These are phyloP conservation scores for Xylariaceae sp. DNA, from an alignment of 2,329 filamentous ascomycete species.

Conservation along the genomic window DNA sequence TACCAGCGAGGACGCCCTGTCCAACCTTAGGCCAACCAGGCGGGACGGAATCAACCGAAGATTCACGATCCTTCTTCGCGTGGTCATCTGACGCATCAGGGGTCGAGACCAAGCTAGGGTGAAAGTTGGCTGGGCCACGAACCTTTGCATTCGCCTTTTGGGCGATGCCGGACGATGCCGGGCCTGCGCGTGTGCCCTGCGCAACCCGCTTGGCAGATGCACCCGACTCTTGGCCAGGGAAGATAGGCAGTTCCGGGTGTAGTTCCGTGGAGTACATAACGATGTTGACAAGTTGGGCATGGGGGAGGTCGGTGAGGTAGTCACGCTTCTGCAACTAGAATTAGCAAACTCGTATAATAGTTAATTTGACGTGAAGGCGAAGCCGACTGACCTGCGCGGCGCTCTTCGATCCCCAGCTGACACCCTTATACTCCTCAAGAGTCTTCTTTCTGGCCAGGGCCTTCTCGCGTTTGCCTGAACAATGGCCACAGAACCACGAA, in stretches of 20 bases:
- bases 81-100: constrained; percentile 12
- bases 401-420: constrained; percentile 37
- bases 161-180: constrained; percentile 29
- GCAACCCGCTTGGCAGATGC: constrained; percentile 22
- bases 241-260: constrained; percentile 62
- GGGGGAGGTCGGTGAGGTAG: constrained; percentile 58
- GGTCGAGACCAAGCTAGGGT: neutral
- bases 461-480: constrained; percentile 45
- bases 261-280: constrained; percentile 56
- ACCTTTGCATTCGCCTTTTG: constrained; percentile 34
- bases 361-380: neutral
- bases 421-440: constrained; percentile 30
- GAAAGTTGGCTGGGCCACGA: constrained; percentile 31
- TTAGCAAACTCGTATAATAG: constrained; percentile 11
- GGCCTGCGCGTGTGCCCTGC: constrained; percentile 27
- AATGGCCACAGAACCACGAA: constrained; percentile 67
- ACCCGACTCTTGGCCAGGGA: constrained; percentile 38
- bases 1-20: constrained; percentile 27
- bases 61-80: constrained; percentile 21
- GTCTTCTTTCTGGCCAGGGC: constrained; percentile 38
- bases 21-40: constrained; percentile 31
- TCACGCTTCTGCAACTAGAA: constrained; percentile 46
- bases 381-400: constrained; percentile 35
- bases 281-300: constrained; percentile 57
- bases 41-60: constrained; percentile 28